A percentile compares a stretch with the other conserved stretches of the same genome.
phyloP scores from a whole-genome alignment of 2,329 filamentous ascomycete genomes.

The Stagonosporopsis chrysanthemi region DNA sequence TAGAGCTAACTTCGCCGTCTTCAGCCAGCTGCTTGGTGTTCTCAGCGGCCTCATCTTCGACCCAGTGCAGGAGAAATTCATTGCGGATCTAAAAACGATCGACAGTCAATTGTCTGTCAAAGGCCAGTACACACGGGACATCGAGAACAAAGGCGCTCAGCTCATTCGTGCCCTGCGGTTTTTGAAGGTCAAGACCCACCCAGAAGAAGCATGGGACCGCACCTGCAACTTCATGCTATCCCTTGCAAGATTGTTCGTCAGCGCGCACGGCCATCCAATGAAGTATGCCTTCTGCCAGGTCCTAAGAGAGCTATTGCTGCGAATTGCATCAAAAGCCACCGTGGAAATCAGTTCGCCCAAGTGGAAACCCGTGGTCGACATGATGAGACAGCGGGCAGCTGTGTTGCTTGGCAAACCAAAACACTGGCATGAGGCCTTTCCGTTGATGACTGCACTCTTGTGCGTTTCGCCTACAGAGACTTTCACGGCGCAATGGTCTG shows the following conservation, averaged over 20 bases:
- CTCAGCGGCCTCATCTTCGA: slow-evolving; percentile 94
- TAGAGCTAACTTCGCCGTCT: slow-evolving; percentile 94
- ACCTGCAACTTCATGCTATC: slow-evolving; percentile 89
- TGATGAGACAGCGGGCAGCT: slow-evolving; percentile 77
- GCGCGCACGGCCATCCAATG: slow-evolving; percentile 84
- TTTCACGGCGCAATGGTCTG: slow-evolving; percentile 86
- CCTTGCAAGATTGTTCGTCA: slow-evolving; percentile 81
- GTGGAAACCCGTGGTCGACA: slow-evolving; percentile 85
- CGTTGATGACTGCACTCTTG: slow-evolving; percentile 83
- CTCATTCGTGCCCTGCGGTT: slow-evolving; percentile 92
- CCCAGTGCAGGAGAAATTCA: slow-evolving; percentile 81
- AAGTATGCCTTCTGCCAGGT: slow-evolving; percentile 96
- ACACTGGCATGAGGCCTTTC: slow-evolving; percentile 90
- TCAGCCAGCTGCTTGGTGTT: slow-evolving; percentile 89
- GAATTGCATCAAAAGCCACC: slow-evolving; percentile 81
- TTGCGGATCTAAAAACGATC: slow-evolving; percentile 78
- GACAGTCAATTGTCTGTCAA: slow-evolving; percentile 79
- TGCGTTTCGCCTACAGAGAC: slow-evolving; percentile 87
- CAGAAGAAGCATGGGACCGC: slow-evolving; percentile 79
- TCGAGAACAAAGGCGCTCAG: slow-evolving; percentile 84
- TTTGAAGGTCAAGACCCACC: slow-evolving; percentile 76
- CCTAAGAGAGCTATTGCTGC: slow-evolving; percentile 83
- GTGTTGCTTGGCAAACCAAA: slow-evolving; percentile 91
- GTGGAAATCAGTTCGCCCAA: slow-evolving; percentile 80
- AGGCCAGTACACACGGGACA: slow-evolving; percentile 69